Percentiles rank a stretch among this genome's conserved stretches.
Conservation (phyloP, 148 eudicot genomes). For the Rhododendron vialii region DNA sequence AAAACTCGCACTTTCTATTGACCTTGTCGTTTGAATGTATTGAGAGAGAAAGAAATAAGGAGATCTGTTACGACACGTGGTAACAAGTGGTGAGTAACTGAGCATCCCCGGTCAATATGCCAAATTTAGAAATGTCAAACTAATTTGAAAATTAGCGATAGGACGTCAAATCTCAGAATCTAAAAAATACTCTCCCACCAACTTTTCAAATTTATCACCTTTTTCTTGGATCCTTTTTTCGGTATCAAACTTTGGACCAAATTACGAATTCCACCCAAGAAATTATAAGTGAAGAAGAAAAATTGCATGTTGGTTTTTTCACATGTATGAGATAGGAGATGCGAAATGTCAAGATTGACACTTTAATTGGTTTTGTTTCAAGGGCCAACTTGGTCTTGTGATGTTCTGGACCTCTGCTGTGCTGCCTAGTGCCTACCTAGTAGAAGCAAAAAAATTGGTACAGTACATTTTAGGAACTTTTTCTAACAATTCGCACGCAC, state of each 20-base stretch:
- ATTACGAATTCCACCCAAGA: neutral
- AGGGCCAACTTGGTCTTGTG: neutral
- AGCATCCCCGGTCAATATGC: neutral
- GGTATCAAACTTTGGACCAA: neutral
- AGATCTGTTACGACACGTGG: neutral
- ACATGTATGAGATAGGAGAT: too few relatives aligned
- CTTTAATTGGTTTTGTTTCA: neutral
- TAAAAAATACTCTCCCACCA: neutral
- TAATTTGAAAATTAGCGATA: neutral
- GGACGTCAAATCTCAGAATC: neutral
- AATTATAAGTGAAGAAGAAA: neutral
- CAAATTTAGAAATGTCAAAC: neutral
- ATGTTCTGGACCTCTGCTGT: neutral
- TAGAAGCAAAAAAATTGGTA: too few relatives aligned
- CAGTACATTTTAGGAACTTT: too few relatives aligned
- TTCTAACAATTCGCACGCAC: too few relatives aligned
- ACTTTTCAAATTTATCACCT: neutral
- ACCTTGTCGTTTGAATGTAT: neutral
- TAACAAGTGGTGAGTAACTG: neutral
- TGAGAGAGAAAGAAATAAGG: neutral
- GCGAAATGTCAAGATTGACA: neutral
- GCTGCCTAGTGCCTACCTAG: neutral
- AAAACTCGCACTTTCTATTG: neutral
- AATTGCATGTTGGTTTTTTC: neutral
- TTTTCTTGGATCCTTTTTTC: neutral